Evolutionary conservation across 306 rosid species (phyloP).

Genomic region (Senna siamea): DNA sequence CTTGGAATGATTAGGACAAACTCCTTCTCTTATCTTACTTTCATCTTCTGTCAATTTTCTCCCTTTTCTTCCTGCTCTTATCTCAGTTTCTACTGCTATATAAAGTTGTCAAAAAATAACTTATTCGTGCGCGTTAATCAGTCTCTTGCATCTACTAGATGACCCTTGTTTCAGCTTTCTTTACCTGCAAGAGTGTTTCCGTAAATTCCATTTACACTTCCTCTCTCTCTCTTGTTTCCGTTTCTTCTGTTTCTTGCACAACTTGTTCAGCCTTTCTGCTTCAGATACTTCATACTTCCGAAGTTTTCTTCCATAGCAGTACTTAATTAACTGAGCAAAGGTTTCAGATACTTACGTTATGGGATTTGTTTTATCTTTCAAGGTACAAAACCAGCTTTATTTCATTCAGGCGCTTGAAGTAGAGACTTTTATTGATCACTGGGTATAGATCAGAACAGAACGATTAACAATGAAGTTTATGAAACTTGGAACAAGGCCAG

Average conservation of each 20-base stretch:
- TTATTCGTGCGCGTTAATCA: constrained; percentile 9
- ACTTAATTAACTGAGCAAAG: background rate
- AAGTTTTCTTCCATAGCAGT: background rate
- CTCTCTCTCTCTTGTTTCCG: constrained; percentile 5
- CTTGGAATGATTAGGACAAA: too few relatives aligned
- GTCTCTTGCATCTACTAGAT: constrained; percentile 22
- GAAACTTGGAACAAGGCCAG: constrained; percentile 95
- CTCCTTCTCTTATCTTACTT: too few relatives aligned
- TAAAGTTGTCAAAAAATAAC: background rate
- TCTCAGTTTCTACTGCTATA: background rate
- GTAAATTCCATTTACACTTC: background rate
- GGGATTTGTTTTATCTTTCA: constrained; percentile 13
- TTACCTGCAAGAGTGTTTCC: constrained; percentile 12
- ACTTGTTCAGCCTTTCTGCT: background rate
- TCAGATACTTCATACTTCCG: background rate
- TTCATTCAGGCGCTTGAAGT: constrained; percentile 47
- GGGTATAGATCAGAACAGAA: constrained; percentile 35
- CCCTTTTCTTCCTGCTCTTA: background rate
- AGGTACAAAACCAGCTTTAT: constrained; percentile 17
- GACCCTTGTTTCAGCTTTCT: constrained; percentile 13
- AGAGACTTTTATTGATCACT: constrained; percentile 38
- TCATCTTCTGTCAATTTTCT: constrained; percentile 32
- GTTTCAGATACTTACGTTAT: constrained; percentile 29
- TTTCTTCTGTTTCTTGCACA: background rate
- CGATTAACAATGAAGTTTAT: constrained; percentile 80